These are phyloP conservation scores for Mortierella sp. DNA, from an alignment of 371 early-diverging fungal genomes.

Conservation along the genomic window DNA sequence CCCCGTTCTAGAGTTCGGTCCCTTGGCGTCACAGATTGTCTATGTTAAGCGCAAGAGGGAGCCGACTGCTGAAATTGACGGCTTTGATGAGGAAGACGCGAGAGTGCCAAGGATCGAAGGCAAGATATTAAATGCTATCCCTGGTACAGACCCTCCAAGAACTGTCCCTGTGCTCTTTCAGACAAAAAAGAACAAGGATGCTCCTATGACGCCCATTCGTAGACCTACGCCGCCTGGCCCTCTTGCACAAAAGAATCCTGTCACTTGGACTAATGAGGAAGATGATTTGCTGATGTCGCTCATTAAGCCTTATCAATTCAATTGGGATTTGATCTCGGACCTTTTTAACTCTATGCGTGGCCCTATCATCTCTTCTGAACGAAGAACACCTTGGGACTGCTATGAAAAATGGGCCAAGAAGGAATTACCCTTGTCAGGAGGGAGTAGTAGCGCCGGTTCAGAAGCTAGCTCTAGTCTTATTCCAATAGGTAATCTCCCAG, in stretches of 20 bases:
- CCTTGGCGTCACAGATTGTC: conserved; percentile 59
- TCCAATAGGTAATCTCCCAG: conserved; percentile 46
- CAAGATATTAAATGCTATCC: conserved; percentile 42
- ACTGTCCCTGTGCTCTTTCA: conserved; percentile 53
- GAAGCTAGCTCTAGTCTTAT: conserved; percentile 34
- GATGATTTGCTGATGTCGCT: conserved; percentile 72
- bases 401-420: conserved; percentile 67
- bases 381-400: conserved; percentile 78
- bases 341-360: conserved; percentile 67
- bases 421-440: conserved; percentile 37
- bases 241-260: conserved; percentile 22
- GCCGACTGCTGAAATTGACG: conserved; percentile 56
- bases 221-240: conserved; percentile 58
- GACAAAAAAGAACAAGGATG: conserved; percentile 64
- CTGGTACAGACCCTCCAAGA: conserved; percentile 51
- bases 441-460: conserved; percentile 20
- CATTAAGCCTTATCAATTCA: conserved; percentile 71
- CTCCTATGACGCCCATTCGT: conserved; percentile 59
- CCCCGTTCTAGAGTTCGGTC: conserved; percentile 46
- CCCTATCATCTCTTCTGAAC: conserved; percentile 63
- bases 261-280: conserved; percentile 79
- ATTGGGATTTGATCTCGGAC: conserved; percentile 79
- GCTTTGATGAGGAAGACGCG: conserved; percentile 58
- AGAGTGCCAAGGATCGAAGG: conserved; percentile 57
- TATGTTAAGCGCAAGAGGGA: conserved; percentile 61